Evolutionary conservation across 2,329 filamentous ascomycete genomes (phyloP), one percentile per base, ranked within the genome.

Genomic region (Fonsecaea pedrosoi): DNA sequence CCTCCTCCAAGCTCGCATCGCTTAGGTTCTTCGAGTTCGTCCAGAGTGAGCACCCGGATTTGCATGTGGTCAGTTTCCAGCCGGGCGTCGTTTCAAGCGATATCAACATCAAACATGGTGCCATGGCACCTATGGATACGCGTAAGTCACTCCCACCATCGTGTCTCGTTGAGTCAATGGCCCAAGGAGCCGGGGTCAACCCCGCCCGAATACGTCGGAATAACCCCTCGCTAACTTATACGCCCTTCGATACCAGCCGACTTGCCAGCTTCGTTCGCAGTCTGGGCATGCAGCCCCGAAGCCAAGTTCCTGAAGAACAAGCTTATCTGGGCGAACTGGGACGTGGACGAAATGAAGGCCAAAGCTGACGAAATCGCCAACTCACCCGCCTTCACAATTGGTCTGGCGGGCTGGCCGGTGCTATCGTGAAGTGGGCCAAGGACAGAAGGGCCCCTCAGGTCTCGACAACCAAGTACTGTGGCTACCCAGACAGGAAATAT

Each of bases 251-350:
- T 9, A 55, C 4, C 7, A 55, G 57, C 32, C 12, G 59, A 61
- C 13, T 15, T 61, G 13, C 74, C 80, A 1, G 80, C 74, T 0
- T 73, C 79, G 64, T 84, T 84, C 70, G 66, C 74, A 2, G 76
- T 84, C 5, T 84, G 82, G 82, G 72, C 80, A 32, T 76, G 79
- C 0, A 80, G 77, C 32, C 70, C 78, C 0, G 82, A 85, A 68
- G 82, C 83, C 0, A 71, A 68, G 5, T 85, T 85, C 67, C 70
- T 86, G 32, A 81, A 78, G 48, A 77, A 79, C 2, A 82, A 80
- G 55, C 80, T 81, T 25, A 71, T 85, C 0, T 85, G 82, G 80
- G 77, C 79, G 10, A 82, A 82, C 25, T 86, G 83, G 83, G 84
- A 86, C 71, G 78, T 85, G 0, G 77, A 82, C 45, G 83, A 85